Base-by-base conservation (phyloP, 2,329 filamentous ascomycete genomes). In the Colletotrichum incanum region DNA sequence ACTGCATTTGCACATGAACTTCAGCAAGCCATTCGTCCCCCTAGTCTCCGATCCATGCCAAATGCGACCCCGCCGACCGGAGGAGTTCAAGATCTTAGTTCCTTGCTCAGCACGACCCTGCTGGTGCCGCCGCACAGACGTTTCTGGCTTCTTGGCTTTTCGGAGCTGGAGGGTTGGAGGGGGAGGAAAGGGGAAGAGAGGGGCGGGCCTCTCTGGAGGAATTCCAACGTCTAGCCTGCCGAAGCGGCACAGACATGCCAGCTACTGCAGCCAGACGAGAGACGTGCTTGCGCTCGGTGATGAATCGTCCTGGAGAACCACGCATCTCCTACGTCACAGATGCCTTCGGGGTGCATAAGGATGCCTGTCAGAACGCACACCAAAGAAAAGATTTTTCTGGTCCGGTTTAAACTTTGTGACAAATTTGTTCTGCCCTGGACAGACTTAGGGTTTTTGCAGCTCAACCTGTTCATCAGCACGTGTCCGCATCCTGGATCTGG, bases 11-110 rank as follows among this genome's bases (percentile, higher is more conserved):
- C 61, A 71, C 66, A 34, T 41, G 67, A 61, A 39, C 71, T 73
- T 58, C 62, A 66, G 50, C 28, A 41, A 65, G 61, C 60, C 45
- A 71, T 67, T 55, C 61, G 43, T 52, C 56, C 56, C 52, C 70
- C 70, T 65, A 65, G 70, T 54, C 65, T 54, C 45, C 49, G 39
- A 64, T 39, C 69, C 65, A 63, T 69, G 65, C 59, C 49, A 58
- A 69, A 60, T 69, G 69, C 52, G 43, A 69, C 69, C 69, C 65
- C 65, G 54, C 54, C 31, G 65, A 45, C 69, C 65, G 65, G 59
- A 72, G 54, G 59, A 54, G 69, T 65, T 72, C 65, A 60, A 72
- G 69, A 72, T 72, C 69, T 72, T 54, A 65, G 52, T 54, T 72
- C 69, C 65, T 34, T 69, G 65, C 59, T 49, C 45, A 52, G n/a